These are phyloP conservation scores for Plasmodium gonderi DNA, from an alignment of 169 alveolate genomes.

Conservation along the genomic window DNA sequence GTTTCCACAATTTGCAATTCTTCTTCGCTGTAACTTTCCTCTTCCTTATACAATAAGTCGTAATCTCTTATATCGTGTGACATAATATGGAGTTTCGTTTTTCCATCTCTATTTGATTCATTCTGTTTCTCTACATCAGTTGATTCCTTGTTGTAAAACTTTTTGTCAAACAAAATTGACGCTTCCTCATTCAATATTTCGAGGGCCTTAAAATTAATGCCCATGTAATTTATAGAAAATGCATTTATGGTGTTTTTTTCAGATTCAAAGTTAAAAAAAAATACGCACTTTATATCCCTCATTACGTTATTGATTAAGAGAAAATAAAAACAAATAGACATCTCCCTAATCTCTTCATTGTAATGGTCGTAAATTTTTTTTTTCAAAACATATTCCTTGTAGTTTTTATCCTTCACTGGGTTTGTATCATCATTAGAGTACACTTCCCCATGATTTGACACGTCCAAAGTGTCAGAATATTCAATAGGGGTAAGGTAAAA, in stretches of 20 bases:
- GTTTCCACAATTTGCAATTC: conserved; percentile 3
- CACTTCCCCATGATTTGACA: background rate
- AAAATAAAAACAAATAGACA: conserved; percentile 53
- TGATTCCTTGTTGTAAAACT: background rate
- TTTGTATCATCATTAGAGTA: conserved; percentile 13
- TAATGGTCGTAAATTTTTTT: conserved; percentile 52
- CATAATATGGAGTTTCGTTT: background rate
- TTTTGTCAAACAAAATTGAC: conserved; percentile 10
- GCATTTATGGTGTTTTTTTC: conserved; percentile 71
- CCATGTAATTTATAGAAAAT: conserved; percentile 56
- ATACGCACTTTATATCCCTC: conserved; percentile 64
- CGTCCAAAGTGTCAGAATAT: background rate
- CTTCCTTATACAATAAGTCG: conserved; percentile 39
- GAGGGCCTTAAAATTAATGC: conserved; percentile 21
- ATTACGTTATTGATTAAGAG: conserved; percentile 51
- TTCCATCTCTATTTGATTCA: background rate
- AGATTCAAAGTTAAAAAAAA: conserved; percentile 43
- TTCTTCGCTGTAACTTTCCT: conserved; percentile 8
- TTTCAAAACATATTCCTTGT: conserved; percentile 76
- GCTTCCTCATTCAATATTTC: conserved; percentile 33
- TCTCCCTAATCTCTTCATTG: conserved; percentile 69
- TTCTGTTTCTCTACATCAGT: background rate
- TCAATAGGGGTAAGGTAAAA: conserved; percentile 72
- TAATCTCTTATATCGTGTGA: conserved; percentile 40
- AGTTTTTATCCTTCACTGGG: conserved; percentile 58